Evolutionary conservation across 1,284 basidiomycete genomes (phyloP), one percentile per base, ranked within the genome.

Genomic region (Paramarasmius palmivorus): DNA sequence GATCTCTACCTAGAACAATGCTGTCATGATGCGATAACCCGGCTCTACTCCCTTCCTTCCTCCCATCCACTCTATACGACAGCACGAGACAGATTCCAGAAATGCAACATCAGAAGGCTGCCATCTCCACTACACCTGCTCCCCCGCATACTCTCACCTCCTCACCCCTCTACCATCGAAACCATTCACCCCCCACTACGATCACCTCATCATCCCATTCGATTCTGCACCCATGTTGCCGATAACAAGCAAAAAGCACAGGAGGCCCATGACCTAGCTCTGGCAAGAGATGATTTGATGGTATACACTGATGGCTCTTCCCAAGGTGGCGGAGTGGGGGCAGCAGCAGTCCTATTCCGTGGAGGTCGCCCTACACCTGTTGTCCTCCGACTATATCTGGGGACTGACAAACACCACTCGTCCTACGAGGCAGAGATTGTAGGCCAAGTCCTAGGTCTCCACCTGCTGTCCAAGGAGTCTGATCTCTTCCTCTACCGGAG

Each of bases 301-400:
- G 54, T 69, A 0, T 68, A 61, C 53, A 58, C 62, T 1, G 67
- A 70, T 49, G 64, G 68, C 2, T 68, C 64, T 34, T 60, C 60
- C 2, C 41, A 55, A 6, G 41, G 61, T 2, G 56, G 55, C 0
- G 12, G 41, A 0, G 55, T 59, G 17, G 67, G 67, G 23, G 67
- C 64, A 34, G 63, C 65, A 40, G 66, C 61, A 32, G 57, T 64
- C 2, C 38, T 64, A 3, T 56, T 50, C 23, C 44, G 49, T 19
- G 37, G 32, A 10, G 49, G 40, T 6, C 26, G 40, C 15, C 15
- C 23, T 3, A 34, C 35, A 15, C 38, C 40, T 15, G 10, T 15
- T 5, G 48, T 19, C 0, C 49, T 55, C 8, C 53, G 49, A 25
- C 55, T 49, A 41, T 54, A 62, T 20, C 56, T 70, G 0, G 66